Percentiles rank a stretch among this genome's conserved stretches.
Conservation (phyloP, 768 basidiomycete species). For the Mycena kentingensis region DNA sequence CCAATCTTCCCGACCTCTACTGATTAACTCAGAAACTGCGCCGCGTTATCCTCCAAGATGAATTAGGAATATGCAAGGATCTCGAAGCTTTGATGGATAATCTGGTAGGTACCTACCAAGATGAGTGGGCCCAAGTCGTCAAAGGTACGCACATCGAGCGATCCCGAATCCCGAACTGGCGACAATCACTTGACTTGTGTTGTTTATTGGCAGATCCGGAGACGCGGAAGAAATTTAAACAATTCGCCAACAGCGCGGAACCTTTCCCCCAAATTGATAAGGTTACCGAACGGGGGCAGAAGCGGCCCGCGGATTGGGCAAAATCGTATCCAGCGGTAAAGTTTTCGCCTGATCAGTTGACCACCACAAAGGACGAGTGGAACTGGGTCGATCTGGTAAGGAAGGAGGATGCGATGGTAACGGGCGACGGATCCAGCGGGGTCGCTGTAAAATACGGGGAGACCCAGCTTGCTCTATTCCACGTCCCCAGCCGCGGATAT, state of each 20-base stretch:
- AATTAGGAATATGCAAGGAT: constrained; percentile 70
- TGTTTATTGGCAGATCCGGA: constrained; percentile 38
- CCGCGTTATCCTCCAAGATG: constrained; percentile 66
- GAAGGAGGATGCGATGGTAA: constrained; percentile 50
- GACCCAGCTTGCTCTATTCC: constrained; percentile 69
- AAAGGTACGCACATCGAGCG: constrained; percentile 30
- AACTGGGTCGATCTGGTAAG: constrained; percentile 54
- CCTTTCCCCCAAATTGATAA: constrained; percentile 47
- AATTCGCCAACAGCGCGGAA: constrained; percentile 68
- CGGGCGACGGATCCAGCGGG: constrained; percentile 47
- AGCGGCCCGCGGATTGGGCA: constrained; percentile 69
- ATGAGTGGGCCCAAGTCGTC: constrained; percentile 72
- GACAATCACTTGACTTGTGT: constrained; percentile 16
- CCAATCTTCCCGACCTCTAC: background rate
- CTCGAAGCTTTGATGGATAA: constrained; percentile 66
- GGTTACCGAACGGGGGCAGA: constrained; percentile 62
- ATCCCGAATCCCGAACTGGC: constrained; percentile 6
- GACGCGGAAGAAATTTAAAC: constrained; percentile 52
- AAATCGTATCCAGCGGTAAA: constrained; percentile 53
- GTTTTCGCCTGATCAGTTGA: constrained; percentile 39
- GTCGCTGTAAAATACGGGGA: constrained; percentile 65
- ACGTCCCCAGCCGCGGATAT: constrained; percentile 57
- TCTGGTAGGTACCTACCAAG: constrained; percentile 65
- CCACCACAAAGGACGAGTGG: constrained; percentile 54
- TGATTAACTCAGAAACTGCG: constrained; percentile 50